Conservation (phyloP, 1,284 basidiomycete genomes). For the Ustilago hordei region DNA sequence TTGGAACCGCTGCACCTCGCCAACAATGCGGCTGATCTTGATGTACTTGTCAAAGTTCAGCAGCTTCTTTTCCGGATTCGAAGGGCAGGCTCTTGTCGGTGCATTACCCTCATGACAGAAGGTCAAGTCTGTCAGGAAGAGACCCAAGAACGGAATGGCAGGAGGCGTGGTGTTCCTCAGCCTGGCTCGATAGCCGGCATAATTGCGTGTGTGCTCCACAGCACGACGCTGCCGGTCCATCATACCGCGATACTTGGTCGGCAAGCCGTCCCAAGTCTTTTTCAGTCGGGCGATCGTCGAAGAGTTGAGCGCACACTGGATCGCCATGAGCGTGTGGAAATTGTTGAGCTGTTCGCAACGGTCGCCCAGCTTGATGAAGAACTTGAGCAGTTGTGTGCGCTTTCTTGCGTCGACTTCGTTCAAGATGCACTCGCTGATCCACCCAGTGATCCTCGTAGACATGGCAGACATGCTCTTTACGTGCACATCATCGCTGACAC, state of each 20-base stretch:
- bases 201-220: slow-evolving; percentile 90
- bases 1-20: slow-evolving; percentile 94
- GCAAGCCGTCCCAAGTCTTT: slow-evolving; percentile 77
- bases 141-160: slow-evolving; percentile 72
- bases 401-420: slow-evolving; percentile 70
- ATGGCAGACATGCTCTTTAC: slow-evolving; percentile 71
- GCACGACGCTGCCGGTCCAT: slow-evolving; percentile 84
- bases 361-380: slow-evolving; percentile 71
- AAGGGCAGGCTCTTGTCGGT: slow-evolving; percentile 77
- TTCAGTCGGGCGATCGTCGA: slow-evolving; percentile 68
- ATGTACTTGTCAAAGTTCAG: slow-evolving; percentile 86
- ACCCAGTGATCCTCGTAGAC: slow-evolving; percentile 71
- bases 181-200: slow-evolving; percentile 87
- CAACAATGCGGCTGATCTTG: slow-evolving; percentile 62
- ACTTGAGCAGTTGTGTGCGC: slow-evolving; percentile 70
- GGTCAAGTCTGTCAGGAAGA: slow-evolving; percentile 90
- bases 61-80: slow-evolving; percentile 81
- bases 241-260: slow-evolving; percentile 83
- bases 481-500: slow-evolving; percentile 52
- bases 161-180: slow-evolving; percentile 71
- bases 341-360: slow-evolving; percentile 70
- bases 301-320: slow-evolving; percentile 71
- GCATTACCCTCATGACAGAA: slow-evolving; percentile 96
- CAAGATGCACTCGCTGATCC: slow-evolving; percentile 71
- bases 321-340: slow-evolving; percentile 71